Evolutionary conservation across 192 early-diverging fungal genomes (phyloP).

Genomic region (Dimargaris xerosporica): DNA sequence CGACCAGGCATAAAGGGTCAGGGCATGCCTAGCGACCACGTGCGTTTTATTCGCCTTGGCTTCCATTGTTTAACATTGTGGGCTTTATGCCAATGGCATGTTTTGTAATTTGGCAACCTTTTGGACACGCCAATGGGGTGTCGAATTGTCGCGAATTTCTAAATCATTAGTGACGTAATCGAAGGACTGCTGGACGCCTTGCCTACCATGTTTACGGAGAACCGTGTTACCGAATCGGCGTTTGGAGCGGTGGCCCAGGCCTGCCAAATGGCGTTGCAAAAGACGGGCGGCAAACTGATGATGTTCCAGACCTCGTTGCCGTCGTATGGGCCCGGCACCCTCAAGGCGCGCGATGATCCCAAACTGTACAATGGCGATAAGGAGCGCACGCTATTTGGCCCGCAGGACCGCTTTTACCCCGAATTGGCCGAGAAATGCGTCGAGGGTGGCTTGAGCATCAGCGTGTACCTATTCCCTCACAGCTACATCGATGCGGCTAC

Average conservation of each 20-base stretch:
- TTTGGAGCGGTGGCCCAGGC: conserved; percentile 72
- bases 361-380: conserved; percentile 87
- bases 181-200: conserved; percentile 66
- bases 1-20: too few species aligned
- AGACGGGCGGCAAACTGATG: conserved; percentile 71
- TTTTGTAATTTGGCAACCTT: too few species aligned
- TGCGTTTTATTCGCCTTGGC: too few species aligned
- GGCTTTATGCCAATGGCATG: too few species aligned
- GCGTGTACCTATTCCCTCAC: conserved; percentile 80
- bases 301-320: conserved; percentile 85
- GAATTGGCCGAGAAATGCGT: conserved; percentile 72
- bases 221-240: conserved; percentile 52
- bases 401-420: conserved; percentile 75
- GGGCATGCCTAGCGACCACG: too few species aligned
- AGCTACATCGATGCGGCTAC: conserved; percentile 86
- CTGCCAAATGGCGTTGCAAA: conserved; percentile 52
- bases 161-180: conserved; percentile 28
- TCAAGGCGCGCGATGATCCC: conserved; percentile 76
- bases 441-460: conserved; percentile 66
- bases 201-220: conserved; percentile 69
- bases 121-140: too few species aligned
- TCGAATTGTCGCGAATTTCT: too few species aligned
- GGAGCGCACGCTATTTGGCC: conserved; percentile 70
- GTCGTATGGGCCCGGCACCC: conserved; percentile 67
- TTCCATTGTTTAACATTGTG: too few species aligned